A percentile compares a stretch with the other conserved stretches of the same genome.
Conservation (phyloP, 2,329 filamentous ascomycete genomes). For the Clonostachys solani region DNA sequence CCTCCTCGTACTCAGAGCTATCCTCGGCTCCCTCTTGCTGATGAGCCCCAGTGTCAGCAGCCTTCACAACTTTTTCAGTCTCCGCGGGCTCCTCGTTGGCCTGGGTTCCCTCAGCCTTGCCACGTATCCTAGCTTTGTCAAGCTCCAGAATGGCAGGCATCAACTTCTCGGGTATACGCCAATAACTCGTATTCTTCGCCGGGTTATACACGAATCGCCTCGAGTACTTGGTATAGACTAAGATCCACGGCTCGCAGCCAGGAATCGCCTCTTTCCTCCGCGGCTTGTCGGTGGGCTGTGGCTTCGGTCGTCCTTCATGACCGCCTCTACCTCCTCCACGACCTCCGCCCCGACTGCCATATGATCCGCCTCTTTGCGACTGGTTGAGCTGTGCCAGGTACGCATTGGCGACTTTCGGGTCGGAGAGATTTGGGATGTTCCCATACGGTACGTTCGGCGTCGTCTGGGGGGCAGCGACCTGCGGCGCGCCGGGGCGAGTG, state of each 20-base stretch:
- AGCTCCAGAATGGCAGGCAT: slow-evolving; percentile 71
- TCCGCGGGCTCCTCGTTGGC: slow-evolving; percentile 3
- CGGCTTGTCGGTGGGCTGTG: slow-evolving; percentile 75
- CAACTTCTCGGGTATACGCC: slow-evolving; percentile 88
- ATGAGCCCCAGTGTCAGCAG: slow-evolving; percentile 9
- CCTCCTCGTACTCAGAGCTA: slow-evolving; percentile 73
- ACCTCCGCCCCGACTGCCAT: slow-evolving; percentile 23
- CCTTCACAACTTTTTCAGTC: slow-evolving; percentile 14
- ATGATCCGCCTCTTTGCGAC: slow-evolving; percentile 17
- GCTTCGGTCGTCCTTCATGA: slow-evolving; percentile 55
- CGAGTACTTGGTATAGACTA: slow-evolving; percentile 90
- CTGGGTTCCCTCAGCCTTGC: slow-evolving; percentile 36
- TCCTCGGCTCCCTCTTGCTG: slow-evolving; percentile 18
- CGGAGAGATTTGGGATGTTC: slow-evolving; percentile 35
- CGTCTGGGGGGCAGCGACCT: slow-evolving; percentile 17
- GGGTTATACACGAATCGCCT: slow-evolving; percentile 88
- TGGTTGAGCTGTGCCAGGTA: slow-evolving; percentile 51
- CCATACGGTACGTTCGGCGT: slow-evolving; percentile 17
- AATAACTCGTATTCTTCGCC: slow-evolving; percentile 82
- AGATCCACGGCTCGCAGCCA: slow-evolving; percentile 78
- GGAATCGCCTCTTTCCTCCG: slow-evolving; percentile 77
- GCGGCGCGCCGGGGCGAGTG: slow-evolving; percentile 55
- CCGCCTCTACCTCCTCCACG: slow-evolving; percentile 43
- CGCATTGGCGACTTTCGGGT: slow-evolving; percentile 55
- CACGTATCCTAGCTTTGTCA: slow-evolving; percentile 67